Percentiles rank a stretch among this genome's conserved stretches.
Evolutionary conservation across 345 rosid genomes (phyloP).

Genomic region (Stellera chamaejasme): DNA sequence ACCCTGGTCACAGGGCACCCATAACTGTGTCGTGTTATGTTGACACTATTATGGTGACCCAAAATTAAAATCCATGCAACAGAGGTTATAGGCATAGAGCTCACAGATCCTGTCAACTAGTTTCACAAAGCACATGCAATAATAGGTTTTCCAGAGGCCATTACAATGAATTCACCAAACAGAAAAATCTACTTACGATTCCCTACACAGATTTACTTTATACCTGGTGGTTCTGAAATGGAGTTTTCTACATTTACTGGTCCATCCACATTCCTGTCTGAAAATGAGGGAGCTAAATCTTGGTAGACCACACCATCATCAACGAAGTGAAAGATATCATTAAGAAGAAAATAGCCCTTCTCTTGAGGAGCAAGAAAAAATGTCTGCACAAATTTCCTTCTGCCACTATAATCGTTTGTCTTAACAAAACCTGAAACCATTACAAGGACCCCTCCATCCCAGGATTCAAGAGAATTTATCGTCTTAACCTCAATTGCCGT

Average conservation of each 20-base stretch:
- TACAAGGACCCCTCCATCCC: conserved; percentile 80
- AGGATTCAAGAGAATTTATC: conserved; percentile 73
- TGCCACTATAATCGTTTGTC: conserved; percentile 45
- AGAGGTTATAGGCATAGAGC: no score
- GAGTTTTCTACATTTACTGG: conserved; percentile 41
- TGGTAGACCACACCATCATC: conserved; percentile 43
- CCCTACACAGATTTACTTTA: background rate
- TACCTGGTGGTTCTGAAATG: conserved; percentile 65
- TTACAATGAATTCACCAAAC: background rate
- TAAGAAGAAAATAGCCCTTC: conserved; percentile 83
- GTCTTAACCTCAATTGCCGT: conserved; percentile 94
- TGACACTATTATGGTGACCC: no score
- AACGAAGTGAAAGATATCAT: conserved; percentile 77
- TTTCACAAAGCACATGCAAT: no score
- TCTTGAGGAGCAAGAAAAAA: conserved; percentile 98
- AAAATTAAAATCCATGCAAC: no score
- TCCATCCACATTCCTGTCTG: conserved; percentile 42
- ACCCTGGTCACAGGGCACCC: no score
- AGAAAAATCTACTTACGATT: background rate
- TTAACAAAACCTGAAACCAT: conserved; percentile 82
- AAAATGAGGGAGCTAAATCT: conserved; percentile 37
- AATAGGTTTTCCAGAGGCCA: no score
- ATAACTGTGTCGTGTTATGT: no score
- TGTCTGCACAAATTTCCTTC: conserved; percentile 74
- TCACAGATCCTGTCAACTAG: no score